Percentiles rank a stretch among this genome's conserved stretches.
phyloP scores from a whole-genome alignment of 257 asterid genomes.

The Penstemon newberryi region DNA sequence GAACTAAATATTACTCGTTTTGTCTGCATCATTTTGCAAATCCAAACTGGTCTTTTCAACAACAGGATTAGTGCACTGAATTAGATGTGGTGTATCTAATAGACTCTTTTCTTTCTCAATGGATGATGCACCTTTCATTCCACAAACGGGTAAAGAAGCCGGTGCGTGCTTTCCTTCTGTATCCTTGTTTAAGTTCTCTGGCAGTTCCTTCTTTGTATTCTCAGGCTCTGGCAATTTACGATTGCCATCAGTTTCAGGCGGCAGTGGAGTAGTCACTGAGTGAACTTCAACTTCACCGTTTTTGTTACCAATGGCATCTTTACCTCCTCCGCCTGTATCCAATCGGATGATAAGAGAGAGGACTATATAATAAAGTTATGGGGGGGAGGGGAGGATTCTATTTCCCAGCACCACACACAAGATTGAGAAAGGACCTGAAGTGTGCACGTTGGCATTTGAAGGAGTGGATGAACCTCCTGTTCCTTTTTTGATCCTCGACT shows the following conservation, averaged over 20 bases:
- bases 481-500: slow-evolving; percentile 78
- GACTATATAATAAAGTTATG: not conserved
- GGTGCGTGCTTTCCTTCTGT: slow-evolving; percentile 15
- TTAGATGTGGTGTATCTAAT: slow-evolving; percentile 27
- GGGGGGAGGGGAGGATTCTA: not conserved
- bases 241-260: slow-evolving; percentile 44
- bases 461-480: slow-evolving; percentile 51
- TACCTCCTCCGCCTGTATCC: slow-evolving; percentile 62
- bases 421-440: slow-evolving; percentile 50
- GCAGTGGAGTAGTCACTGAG: slow-evolving; percentile 25
- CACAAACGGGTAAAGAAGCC: slow-evolving; percentile 31
- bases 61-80: slow-evolving; percentile 28
- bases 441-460: slow-evolving; percentile 41
- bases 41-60: slow-evolving; percentile 26
- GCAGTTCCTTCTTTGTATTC: slow-evolving; percentile 25
- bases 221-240: slow-evolving; percentile 33
- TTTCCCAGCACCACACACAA: slow-evolving; percentile 13
- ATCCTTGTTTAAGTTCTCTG: slow-evolving; percentile 24
- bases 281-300: slow-evolving; percentile 49
- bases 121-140: slow-evolving; percentile 32
- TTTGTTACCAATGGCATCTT: slow-evolving; percentile 48
- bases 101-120: slow-evolving; percentile 24
- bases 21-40: slow-evolving; percentile 19
- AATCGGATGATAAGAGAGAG: slow-evolving; percentile 7
- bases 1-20: slow-evolving; percentile 26